Conservation (phyloP, 1,139 yeast species). For the Petasospora rhodanensis region DNA sequence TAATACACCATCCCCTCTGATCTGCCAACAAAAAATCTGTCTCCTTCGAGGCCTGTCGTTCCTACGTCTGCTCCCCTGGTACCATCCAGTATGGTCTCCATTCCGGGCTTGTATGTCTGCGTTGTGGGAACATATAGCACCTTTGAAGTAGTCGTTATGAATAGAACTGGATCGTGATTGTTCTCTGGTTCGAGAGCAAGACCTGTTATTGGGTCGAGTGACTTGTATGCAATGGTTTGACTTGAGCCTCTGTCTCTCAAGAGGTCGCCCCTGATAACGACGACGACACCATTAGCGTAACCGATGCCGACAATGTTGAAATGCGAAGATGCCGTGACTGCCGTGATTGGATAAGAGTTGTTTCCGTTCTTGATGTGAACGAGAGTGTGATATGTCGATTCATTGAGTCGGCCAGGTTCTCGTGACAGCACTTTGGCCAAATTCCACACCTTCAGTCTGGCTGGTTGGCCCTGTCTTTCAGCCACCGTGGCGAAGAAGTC, state of each 20-base stretch:
- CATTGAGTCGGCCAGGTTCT: slow-evolving; percentile 20
- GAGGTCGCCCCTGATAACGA: slow-evolving; percentile 82
- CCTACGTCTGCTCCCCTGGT: slow-evolving; percentile 66
- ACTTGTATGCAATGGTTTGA: slow-evolving; percentile 72
- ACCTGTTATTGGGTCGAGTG: slow-evolving; percentile 78
- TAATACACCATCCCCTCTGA: slow-evolving; percentile 32
- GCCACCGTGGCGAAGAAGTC: slow-evolving; percentile 65
- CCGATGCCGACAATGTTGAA: slow-evolving; percentile 58
- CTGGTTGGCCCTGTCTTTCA: slow-evolving; percentile 67
- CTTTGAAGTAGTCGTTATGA: slow-evolving; percentile 49
- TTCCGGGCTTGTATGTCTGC: slow-evolving; percentile 71
- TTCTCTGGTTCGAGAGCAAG: slow-evolving; percentile 47
- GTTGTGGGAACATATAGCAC: slow-evolving; percentile 72
- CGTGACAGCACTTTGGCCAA: slow-evolving; percentile 41
- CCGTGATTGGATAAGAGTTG: slow-evolving; percentile 25
- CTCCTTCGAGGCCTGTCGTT: slow-evolving; percentile 45
- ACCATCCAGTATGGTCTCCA: slow-evolving; percentile 58
- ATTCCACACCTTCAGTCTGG: slow-evolving; percentile 70
- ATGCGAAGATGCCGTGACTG: slow-evolving; percentile 16
- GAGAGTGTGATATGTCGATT: slow-evolving; percentile 36
- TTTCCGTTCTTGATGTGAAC: slow-evolving; percentile 35
- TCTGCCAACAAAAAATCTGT: slow-evolving; percentile 29
- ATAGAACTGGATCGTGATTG: slow-evolving; percentile 25
- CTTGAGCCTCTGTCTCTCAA: slow-evolving; percentile 86
- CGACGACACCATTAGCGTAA: slow-evolving; percentile 80